Evolutionary conservation across 148 eudicot genomes (phyloP).

Genomic region (Vaccinium macrocarpon): DNA sequence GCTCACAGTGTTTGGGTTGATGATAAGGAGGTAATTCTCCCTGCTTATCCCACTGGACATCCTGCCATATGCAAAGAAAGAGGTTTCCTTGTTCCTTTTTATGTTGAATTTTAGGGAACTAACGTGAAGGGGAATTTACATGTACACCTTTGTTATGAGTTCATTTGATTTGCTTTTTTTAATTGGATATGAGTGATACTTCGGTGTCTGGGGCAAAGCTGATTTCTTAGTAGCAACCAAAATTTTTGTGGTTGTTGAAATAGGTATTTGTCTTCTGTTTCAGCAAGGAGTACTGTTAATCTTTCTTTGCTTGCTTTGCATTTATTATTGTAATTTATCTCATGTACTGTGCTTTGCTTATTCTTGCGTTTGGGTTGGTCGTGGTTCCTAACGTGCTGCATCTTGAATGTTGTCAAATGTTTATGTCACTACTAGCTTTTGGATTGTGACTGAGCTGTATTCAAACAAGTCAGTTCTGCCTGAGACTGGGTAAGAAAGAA

Average conservation of each 20-base stretch:
- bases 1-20: slow-evolving; percentile 94
- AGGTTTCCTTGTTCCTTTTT: neutral
- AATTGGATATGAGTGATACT: neutral
- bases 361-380: neutral
- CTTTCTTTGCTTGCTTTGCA: neutral
- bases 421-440: neutral
- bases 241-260: neutral
- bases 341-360: neutral
- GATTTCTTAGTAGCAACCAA: neutral
- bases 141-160: neutral
- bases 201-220: neutral
- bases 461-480: neutral
- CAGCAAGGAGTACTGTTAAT: neutral
- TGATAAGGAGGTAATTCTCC: slow-evolving; percentile 60
- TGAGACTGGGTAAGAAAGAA: neutral
- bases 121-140: neutral
- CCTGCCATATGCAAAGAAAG: neutral
- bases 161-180: neutral
- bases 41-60: neutral
- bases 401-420: neutral
- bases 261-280: neutral
- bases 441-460: neutral
- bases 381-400: neutral
- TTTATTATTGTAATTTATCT: neutral
- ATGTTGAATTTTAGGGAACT: neutral